Evolutionary conservation across 352 stramenopile species (phyloP).

Genomic region (Globisporangium alternatum): DNA sequence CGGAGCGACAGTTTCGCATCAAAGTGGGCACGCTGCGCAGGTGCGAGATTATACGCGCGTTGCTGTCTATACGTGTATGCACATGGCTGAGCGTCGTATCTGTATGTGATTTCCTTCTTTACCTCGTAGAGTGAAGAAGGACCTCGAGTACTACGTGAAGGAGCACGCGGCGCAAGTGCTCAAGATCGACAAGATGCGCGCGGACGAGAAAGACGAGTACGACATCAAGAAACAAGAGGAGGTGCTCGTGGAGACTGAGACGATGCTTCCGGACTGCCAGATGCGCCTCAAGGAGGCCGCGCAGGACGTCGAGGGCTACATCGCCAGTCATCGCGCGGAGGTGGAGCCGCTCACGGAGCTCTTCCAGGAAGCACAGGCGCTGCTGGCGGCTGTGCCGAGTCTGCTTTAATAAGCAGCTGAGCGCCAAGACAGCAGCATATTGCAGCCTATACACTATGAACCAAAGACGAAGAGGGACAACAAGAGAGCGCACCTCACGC

Average conservation of each 20-base stretch:
- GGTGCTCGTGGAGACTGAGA: constrained; percentile 77
- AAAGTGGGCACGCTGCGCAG: constrained; percentile 77
- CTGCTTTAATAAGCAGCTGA: constrained; percentile 19
- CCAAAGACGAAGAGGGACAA: neutral
- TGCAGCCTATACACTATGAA: neutral
- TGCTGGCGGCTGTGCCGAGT: constrained; percentile 38
- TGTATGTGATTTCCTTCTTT: neutral
- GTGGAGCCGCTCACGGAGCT: constrained; percentile 29
- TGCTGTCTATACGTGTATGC: neutral
- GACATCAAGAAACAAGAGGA: constrained; percentile 82
- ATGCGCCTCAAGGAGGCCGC: constrained; percentile 58
- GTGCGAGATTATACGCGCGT: constrained; percentile 18
- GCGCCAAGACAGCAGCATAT: neutral
- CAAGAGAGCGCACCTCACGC: too few relatives aligned
- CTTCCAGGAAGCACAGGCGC: constrained; percentile 44
- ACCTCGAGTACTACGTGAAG: constrained; percentile 80
- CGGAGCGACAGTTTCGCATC: constrained; percentile 76
- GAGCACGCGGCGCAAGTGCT: constrained; percentile 51
- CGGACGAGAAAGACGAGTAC: constrained; percentile 54
- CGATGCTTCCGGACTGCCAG: constrained; percentile 78
- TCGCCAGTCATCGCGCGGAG: constrained; percentile 36
- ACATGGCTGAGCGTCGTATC: neutral
- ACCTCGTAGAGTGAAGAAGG: constrained; percentile 65
- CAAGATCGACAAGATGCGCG: constrained; percentile 70
- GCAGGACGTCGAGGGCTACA: constrained; percentile 51